Evolutionary conservation across 164 flowering plant genomes (phyloP).

Genomic region (Vitis labrusca): DNA sequence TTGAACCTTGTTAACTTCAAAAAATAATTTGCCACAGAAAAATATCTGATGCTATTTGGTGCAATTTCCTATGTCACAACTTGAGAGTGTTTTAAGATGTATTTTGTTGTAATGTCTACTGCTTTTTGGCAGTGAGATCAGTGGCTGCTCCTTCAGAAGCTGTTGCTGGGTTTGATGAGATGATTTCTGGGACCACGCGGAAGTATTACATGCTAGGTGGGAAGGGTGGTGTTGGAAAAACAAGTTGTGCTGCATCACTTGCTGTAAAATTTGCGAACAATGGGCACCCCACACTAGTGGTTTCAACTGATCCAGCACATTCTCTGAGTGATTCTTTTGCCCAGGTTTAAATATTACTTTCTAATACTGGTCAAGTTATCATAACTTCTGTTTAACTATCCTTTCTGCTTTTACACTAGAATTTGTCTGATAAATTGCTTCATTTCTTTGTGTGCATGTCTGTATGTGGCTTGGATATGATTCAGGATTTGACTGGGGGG

Average conservation of each 20-base stretch:
- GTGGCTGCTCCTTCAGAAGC: conserved; percentile 72
- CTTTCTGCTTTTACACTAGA: not conserved
- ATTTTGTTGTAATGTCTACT: not conserved
- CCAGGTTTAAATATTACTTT: conserved; percentile 43
- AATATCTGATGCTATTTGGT: too few relatives aligned
- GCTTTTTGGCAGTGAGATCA: conserved; percentile 60
- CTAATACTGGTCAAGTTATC: too few relatives aligned
- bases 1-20: too few relatives aligned
- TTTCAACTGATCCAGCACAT: conserved; percentile 98
- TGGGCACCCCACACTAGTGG: conserved; percentile 90
- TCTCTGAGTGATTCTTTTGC: conserved; percentile 98
- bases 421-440: not conserved
- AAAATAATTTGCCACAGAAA: too few relatives aligned
- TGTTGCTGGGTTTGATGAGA: conserved; percentile 72
- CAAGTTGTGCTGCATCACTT: conserved; percentile 96
- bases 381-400: too few relatives aligned
- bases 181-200: conserved; percentile 64
- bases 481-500: conserved; percentile 92
- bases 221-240: conserved; percentile 97
- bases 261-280: conserved; percentile 87
- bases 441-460: not conserved
- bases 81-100: not conserved
- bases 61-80: not conserved
- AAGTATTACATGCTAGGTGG: conserved; percentile 95
- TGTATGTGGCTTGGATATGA: not conserved